Conservation (phyloP, 805 yeast species). For the Saturnispora quitensis region DNA sequence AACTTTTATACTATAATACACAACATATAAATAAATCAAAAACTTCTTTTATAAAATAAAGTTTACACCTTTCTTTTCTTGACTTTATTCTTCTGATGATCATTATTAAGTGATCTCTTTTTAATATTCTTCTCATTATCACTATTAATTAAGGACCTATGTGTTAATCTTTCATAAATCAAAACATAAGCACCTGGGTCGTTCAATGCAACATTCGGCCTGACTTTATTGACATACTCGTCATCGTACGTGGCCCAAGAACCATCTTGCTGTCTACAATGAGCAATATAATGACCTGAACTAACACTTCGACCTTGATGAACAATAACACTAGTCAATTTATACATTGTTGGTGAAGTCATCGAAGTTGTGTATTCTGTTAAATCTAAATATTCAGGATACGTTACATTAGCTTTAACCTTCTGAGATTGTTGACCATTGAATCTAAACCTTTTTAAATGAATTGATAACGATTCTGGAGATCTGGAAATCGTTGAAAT, state of each 20-base stretch:
- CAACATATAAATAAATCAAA: neutral
- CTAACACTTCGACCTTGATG: slow-evolving; percentile 92
- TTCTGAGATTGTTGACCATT: slow-evolving; percentile 69
- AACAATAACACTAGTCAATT: slow-evolving; percentile 73
- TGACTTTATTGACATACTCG: slow-evolving; percentile 68
- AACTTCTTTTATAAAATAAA: neutral
- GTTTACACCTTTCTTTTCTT: neutral
- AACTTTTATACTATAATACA: neutral
- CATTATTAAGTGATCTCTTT: neutral
- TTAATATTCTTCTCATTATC: neutral
- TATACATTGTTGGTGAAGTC: slow-evolving; percentile 49
- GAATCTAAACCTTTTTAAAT: slow-evolving; percentile 85
- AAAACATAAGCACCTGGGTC: slow-evolving; percentile 89
- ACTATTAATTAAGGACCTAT: slow-evolving; percentile 26
- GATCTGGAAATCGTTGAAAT: slow-evolving; percentile 65
- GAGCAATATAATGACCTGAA: slow-evolving; percentile 89
- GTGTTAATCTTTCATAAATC: slow-evolving; percentile 70
- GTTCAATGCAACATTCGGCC: slow-evolving; percentile 63
- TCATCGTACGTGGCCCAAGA: slow-evolving; percentile 94
- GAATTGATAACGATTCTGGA: slow-evolving; percentile 82
- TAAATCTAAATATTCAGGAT: slow-evolving; percentile 69
- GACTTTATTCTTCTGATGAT: neutral
- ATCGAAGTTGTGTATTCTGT: slow-evolving; percentile 46
- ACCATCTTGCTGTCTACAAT: slow-evolving; percentile 86
- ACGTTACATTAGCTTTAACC: slow-evolving; percentile 77